phyloP scores from a whole-genome alignment of 768 basidiomycete genomes.

The Leccinum rimulosum region DNA sequence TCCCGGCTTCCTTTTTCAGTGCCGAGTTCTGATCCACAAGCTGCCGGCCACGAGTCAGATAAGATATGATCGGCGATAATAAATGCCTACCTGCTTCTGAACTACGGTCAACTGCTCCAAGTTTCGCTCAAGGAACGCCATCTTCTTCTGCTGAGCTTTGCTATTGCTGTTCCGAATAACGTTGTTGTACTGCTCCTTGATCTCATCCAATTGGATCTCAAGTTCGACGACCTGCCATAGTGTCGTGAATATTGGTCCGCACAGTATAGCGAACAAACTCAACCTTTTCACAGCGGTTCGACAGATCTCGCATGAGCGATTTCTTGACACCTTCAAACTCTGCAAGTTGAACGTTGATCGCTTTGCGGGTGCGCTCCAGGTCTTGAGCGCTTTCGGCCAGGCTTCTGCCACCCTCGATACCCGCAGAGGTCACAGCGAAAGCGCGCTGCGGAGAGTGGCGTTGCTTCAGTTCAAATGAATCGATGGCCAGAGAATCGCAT shows the following conservation, averaged over 20 bases:
- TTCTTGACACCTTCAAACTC: conserved; percentile 99
- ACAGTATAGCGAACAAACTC: conserved; percentile 12
- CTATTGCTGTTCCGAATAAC: conserved; percentile 98
- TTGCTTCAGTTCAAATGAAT: conserved; percentile 3
- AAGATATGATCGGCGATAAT: neutral
- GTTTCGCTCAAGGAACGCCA: conserved; percentile 97
- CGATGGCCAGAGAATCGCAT: conserved; percentile 16
- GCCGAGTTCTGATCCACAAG: conserved; percentile 98
- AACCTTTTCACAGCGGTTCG: conserved; percentile 99
- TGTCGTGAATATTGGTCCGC: conserved; percentile 11
- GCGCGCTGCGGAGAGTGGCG: conserved; percentile 64
- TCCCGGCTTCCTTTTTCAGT: conserved; percentile 95
- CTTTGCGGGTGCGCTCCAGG: conserved; percentile 93
- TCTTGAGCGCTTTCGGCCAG: conserved; percentile 97
- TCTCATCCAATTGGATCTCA: conserved; percentile 97
- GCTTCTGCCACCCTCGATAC: conserved; percentile 95
- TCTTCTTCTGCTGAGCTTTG: conserved; percentile 98
- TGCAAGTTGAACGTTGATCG: conserved; percentile 95
- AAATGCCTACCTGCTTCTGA: conserved; percentile 82
- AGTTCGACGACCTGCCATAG: conserved; percentile 87
- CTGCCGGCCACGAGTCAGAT: conserved; percentile 41
- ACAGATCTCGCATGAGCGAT: conserved; percentile 96
- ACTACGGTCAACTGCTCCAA: conserved; percentile 92
- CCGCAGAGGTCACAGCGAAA: conserved; percentile 94
- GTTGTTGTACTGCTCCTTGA: conserved; percentile 98